Evolutionary conservation across 2,329 filamentous ascomycete genomes (phyloP).

Genomic region (Trichoderma harzianum): DNA sequence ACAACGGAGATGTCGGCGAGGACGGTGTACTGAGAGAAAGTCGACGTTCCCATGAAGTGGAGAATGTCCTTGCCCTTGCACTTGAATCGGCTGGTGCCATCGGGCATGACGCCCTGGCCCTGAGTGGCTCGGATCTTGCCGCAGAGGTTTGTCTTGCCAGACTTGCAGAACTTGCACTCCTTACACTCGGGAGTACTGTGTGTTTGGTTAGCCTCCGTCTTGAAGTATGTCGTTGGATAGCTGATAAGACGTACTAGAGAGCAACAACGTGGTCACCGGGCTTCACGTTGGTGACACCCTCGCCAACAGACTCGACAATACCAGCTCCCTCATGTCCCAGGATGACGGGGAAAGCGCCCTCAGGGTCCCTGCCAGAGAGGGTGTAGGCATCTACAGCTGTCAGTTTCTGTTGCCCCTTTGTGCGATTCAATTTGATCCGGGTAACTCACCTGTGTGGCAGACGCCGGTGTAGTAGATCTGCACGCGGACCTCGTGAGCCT

Average conservation of each 20-base stretch:
- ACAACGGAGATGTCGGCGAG: constrained; percentile 98
- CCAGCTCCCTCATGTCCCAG: constrained; percentile 89
- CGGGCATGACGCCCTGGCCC: constrained; percentile 93
- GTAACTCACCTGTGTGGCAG: constrained; percentile 79
- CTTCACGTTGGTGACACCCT: constrained; percentile 94
- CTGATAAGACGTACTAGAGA: constrained; percentile 63
- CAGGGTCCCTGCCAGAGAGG: constrained; percentile 92
- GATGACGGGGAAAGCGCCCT: constrained; percentile 87
- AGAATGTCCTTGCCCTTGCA: constrained; percentile 92
- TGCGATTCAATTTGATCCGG: not conserved
- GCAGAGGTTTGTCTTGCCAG: constrained; percentile 98
- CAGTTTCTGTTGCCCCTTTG: not conserved
- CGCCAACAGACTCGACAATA: constrained; percentile 88
- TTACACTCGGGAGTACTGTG: constrained; percentile 87
- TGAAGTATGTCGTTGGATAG: not conserved
- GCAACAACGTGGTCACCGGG: constrained; percentile 86
- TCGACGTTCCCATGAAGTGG: constrained; percentile 99
- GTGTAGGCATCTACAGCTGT: constrained; percentile 74
- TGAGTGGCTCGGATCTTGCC: constrained; percentile 98
- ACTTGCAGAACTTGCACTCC: constrained; percentile 99
- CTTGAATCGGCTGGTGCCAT: constrained; percentile 91
- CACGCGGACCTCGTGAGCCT: constrained; percentile 92
- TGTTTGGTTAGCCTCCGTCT: constrained; percentile 12
- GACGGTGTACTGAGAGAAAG: constrained; percentile 98
- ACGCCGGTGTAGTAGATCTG: constrained; percentile 97